Evolutionary conservation across 768 basidiomycete genomes (phyloP).

Genomic region (Russula dissimulans): DNA sequence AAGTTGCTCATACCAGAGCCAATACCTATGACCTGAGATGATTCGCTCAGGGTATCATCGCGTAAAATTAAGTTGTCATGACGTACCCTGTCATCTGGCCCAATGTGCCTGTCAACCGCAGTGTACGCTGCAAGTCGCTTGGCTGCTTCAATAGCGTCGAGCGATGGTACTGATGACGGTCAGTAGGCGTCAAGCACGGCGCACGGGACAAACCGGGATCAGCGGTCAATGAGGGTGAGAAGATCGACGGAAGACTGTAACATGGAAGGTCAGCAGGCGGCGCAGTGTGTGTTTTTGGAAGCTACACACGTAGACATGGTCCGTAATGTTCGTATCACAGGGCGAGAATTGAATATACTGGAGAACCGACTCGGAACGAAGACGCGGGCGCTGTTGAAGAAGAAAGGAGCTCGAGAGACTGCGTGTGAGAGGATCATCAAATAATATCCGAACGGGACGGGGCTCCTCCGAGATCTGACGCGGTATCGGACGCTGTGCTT

Average conservation of each 20-base stretch:
- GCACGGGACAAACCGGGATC: neutral
- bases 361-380: neutral
- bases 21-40: slow-evolving; percentile 70
- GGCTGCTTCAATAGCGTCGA: slow-evolving; percentile 61
- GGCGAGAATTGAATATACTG: neutral
- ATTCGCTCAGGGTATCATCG: neutral
- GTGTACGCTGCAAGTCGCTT: slow-evolving; percentile 90
- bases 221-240: neutral
- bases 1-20: slow-evolving; percentile 53
- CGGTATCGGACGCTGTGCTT: neutral
- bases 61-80: neutral
- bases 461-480: slow-evolving; percentile 10
- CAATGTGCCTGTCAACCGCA: slow-evolving; percentile 86
- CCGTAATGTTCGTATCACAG: neutral
- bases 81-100: slow-evolving; percentile 70
- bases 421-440: neutral
- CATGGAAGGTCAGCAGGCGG: neutral
- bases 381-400: neutral
- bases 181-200: neutral
- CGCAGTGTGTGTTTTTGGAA: neutral
- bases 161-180: slow-evolving; percentile 6
- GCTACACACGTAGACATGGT: slow-evolving; percentile 9
- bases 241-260: neutral
- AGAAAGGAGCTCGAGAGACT: neutral
- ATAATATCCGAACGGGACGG: slow-evolving; percentile 5